Evolutionary conservation across 1,139 yeast species (phyloP).

Genomic region (Komagataea norvegica): DNA sequence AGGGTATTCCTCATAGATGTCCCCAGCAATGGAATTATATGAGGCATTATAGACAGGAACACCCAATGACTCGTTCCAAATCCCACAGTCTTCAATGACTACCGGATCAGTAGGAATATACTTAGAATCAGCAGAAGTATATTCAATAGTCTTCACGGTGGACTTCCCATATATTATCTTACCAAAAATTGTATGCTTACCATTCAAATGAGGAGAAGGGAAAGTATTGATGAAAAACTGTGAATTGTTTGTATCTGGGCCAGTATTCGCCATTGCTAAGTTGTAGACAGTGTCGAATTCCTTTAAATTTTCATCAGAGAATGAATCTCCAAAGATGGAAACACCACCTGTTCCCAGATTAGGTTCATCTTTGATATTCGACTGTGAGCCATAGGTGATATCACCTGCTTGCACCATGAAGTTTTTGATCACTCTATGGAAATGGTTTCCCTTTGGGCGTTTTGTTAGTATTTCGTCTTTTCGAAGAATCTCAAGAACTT

Average conservation of each 20-base stretch:
- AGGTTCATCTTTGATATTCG: slow-evolving; percentile 27
- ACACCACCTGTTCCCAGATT: slow-evolving; percentile 51
- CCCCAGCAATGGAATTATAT: slow-evolving; percentile 59
- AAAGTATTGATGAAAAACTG: slow-evolving; percentile 78
- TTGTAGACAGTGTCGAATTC: slow-evolving; percentile 44
- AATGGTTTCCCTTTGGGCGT: slow-evolving; percentile 38
- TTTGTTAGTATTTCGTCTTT: no score
- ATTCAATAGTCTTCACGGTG: slow-evolving; percentile 61
- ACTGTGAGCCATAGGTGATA: slow-evolving; percentile 33
- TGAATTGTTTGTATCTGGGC: slow-evolving; percentile 58
- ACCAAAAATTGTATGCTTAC: slow-evolving; percentile 79
- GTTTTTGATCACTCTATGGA: slow-evolving; percentile 71
- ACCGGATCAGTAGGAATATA: slow-evolving; percentile 42
- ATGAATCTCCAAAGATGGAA: slow-evolving; percentile 38
- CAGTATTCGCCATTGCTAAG: slow-evolving; percentile 72
- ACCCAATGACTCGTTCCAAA: slow-evolving; percentile 48
- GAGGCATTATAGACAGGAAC: slow-evolving; percentile 62
- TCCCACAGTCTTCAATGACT: slow-evolving; percentile 58
- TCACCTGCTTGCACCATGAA: slow-evolving; percentile 84
- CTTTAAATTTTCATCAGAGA: slow-evolving; percentile 59
- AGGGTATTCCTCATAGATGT: slow-evolving; percentile 69
- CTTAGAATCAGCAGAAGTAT: slow-evolving; percentile 38
- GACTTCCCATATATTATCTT: slow-evolving; percentile 60
- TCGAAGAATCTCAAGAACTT: no score
- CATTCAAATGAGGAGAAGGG: slow-evolving; percentile 67